Conservation (phyloP, 1,284 basidiomycete species). For the Microbotryomycetes sp. region DNA sequence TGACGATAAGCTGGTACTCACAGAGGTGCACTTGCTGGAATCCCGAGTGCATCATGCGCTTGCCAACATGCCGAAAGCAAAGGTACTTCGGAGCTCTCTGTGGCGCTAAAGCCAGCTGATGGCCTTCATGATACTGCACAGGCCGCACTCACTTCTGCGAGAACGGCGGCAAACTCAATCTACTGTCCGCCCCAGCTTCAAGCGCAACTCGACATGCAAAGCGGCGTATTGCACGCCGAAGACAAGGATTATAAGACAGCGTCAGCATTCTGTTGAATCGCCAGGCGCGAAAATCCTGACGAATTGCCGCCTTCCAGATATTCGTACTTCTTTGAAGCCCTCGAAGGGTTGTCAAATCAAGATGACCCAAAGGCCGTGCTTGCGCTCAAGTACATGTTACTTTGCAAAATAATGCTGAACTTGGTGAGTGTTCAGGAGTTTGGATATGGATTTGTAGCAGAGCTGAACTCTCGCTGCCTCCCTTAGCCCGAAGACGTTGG, state of each 20-base stretch:
- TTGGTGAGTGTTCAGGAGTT: conserved; percentile 53
- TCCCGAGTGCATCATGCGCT: conserved; percentile 83
- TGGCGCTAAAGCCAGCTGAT: neutral
- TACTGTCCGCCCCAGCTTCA: conserved; percentile 94
- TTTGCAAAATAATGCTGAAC: conserved; percentile 98
- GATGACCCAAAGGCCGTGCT: conserved; percentile 57
- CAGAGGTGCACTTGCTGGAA: conserved; percentile 92
- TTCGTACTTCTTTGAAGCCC: conserved; percentile 96
- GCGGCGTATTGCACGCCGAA: conserved; percentile 85
- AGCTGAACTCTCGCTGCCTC: neutral
- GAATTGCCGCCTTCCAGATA: conserved; percentile 47
- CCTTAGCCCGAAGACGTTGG: conserved; percentile 83
- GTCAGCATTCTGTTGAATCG: conserved; percentile 17
- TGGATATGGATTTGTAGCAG: neutral
- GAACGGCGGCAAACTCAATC: conserved; percentile 92
- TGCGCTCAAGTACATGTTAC: conserved; percentile 92
- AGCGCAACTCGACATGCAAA: conserved; percentile 85
- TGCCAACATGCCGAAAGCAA: conserved; percentile 88
- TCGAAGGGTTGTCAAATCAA: conserved; percentile 70
- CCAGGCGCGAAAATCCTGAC: neutral
- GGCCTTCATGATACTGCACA: conserved; percentile 36
- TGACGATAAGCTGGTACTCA: conserved; percentile 97
- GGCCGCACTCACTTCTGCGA: conserved; percentile 83
- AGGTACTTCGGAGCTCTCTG: conserved; percentile 47
- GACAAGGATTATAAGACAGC: conserved; percentile 97